Percentiles rank a stretch among this genome's conserved stretches.
Conservation (phyloP, 2,329 filamentous ascomycete genomes). For the Aspergillus alliaceus region DNA sequence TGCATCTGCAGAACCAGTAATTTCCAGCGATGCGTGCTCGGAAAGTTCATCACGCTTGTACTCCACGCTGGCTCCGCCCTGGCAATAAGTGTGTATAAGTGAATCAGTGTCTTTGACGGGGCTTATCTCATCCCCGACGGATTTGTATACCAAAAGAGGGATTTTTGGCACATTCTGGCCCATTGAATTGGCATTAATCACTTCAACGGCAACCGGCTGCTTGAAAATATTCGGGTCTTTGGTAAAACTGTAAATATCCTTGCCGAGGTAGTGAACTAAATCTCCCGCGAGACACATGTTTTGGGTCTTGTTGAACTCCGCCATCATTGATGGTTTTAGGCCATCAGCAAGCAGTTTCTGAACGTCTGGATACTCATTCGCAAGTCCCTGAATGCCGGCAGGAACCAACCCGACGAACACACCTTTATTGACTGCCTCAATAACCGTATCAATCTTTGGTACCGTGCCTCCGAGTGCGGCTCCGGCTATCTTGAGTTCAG, state of each 20-base stretch:
- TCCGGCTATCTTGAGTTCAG: conserved; percentile 41
- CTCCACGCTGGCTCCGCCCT: conserved; percentile 40
- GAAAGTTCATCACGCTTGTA: conserved; percentile 49
- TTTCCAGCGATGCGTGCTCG: conserved; percentile 39
- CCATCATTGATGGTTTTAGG: conserved; percentile 17
- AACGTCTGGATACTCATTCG: conserved; percentile 27
- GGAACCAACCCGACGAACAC: conserved; percentile 39
- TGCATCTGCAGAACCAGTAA: conserved; percentile 34
- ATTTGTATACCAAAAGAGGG: conserved; percentile 54
- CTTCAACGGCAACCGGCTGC: conserved; percentile 1
- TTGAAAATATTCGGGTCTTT: conserved; percentile 20
- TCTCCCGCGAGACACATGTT: conserved; percentile 22
- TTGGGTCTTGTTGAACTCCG: conserved; percentile 20
- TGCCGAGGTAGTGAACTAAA: conserved; percentile 14
- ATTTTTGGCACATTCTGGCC: conserved; percentile 46
- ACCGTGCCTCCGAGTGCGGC: conserved; percentile 52
- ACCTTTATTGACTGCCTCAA: conserved; percentile 35
- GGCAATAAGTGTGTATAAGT: conserved; percentile 45
- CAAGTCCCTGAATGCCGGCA: conserved; percentile 25
- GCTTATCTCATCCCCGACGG: conserved; percentile 48
- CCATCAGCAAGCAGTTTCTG: conserved; percentile 14
- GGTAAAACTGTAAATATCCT: conserved; percentile 24
- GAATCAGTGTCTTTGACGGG: conserved; percentile 46
- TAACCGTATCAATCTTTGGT: conserved; percentile 40
- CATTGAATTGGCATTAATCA: conserved; percentile 30